phyloP scores from a whole-genome alignment of 1,284 basidiomycete genomes.

The Omphalotus olearius region DNA sequence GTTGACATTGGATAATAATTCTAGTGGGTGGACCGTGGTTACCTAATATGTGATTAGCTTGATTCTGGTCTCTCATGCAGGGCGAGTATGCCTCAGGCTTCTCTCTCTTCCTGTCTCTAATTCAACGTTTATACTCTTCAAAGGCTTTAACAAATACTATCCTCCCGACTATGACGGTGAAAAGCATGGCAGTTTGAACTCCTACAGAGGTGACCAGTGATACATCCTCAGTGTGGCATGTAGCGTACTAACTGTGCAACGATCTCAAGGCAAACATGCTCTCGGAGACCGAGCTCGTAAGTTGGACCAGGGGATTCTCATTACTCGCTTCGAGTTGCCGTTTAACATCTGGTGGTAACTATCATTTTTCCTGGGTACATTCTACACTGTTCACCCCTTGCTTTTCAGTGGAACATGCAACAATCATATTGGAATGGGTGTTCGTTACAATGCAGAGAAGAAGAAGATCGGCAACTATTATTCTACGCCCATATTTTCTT shows the following conservation, averaged over 20 bases:
- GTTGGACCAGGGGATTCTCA: conserved; percentile 89
- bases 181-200: conserved; percentile 79
- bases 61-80: conserved; percentile 25
- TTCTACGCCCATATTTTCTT: conserved; percentile 90
- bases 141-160: conserved; percentile 89
- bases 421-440: conserved; percentile 94
- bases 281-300: conserved; percentile 89
- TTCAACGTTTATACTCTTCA: conserved; percentile 13
- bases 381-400: conserved; percentile 4
- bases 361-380: not conserved
- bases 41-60: no score
- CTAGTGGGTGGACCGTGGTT: no score
- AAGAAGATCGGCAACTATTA: conserved; percentile 95
- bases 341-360: conserved; percentile 97
- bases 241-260: conserved; percentile 21
- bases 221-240: not conserved
- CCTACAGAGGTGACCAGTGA: conserved; percentile 56
- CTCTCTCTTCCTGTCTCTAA: not conserved
- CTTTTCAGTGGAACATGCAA: conserved; percentile 76
- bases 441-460: conserved; percentile 98
- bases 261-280: conserved; percentile 82
- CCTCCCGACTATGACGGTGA: conserved; percentile 88
- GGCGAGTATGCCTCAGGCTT: conserved; percentile 22
- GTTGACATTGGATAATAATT: no score
- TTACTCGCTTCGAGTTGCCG: conserved; percentile 91